Percentiles rank a stretch among this genome's conserved stretches.
Evolutionary conservation across 352 stramenopile genomes (phyloP).

Genomic region (Globisporangium uncinulatum): DNA sequence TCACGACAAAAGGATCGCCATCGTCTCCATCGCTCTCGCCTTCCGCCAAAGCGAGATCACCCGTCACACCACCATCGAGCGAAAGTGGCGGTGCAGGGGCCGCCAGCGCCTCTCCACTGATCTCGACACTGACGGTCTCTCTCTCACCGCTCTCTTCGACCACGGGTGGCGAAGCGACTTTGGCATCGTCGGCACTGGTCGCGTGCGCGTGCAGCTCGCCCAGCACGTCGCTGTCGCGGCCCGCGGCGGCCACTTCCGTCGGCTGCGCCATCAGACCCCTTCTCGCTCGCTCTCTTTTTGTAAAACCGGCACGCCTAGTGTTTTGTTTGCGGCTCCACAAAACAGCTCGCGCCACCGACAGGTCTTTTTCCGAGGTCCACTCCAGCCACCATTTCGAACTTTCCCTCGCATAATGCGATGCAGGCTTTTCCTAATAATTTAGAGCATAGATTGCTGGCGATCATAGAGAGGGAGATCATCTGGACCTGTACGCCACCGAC

Average conservation of each 20-base stretch:
- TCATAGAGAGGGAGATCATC: no score
- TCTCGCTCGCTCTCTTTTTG: neutral
- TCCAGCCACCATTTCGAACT: neutral
- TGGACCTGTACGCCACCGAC: slow-evolving; percentile 1
- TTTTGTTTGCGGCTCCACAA: neutral
- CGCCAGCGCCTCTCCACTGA: neutral
- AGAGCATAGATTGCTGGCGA: neutral
- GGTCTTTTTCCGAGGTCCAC: neutral
- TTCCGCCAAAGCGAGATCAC: neutral
- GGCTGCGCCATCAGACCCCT: slow-evolving; percentile 5
- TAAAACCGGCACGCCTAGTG: neutral
- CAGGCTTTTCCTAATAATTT: neutral
- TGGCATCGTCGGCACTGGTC: neutral
- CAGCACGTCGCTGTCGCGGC: slow-evolving; percentile 1
- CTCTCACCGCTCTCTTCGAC: slow-evolving; percentile 1
- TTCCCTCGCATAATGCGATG: no score
- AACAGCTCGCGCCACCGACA: neutral
- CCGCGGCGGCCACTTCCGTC: slow-evolving; percentile 10
- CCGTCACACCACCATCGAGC: neutral
- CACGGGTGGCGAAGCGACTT: neutral
- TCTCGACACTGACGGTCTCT: neutral
- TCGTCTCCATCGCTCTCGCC: neutral
- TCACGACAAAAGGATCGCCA: neutral
- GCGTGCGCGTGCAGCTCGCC: slow-evolving; percentile 4
- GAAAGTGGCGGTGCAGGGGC: neutral